Base-by-base conservation (phyloP, 2,329 filamentous ascomycete species). In the Claviceps sp. region DNA sequence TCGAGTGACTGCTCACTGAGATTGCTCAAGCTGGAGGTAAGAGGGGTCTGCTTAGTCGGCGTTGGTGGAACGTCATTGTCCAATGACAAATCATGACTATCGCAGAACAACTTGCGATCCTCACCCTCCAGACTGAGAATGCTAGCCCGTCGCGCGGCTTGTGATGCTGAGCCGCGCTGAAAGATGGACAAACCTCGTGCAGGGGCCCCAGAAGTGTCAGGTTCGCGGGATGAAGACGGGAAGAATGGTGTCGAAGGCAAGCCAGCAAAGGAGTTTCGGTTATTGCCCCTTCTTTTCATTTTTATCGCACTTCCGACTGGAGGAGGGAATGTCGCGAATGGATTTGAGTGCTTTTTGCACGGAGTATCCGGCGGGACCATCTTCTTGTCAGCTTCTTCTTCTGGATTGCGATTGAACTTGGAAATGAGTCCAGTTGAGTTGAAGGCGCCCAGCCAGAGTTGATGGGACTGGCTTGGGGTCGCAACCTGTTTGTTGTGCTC, bases 391-490 rank as follows among this genome's bases (percentile, higher is more conserved):
- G 57, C 61, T 66, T 73, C 78, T 50, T 88, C 78, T 58, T 96
- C 88, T 0, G 84, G 79, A 64, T 87, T 84, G 53, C 87, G 84
- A 62, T 93, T 94, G 67, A 94, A 87, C 71, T 98, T 98, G 11
- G 93, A 96, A 51, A 98, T 85, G 30, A 98, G 73, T 1, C 91
- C 90, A 0, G 93, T 97, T 1, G 93, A 97, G 74, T 89, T 89
- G 68, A 96, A 96, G 6, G 89, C 89, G 42, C 86, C 82, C 37
- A 87, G 84, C 52, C 87, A 77, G 22, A 90, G 85, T 62, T 84
- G 89, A 7, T 62, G 61, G 1, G 61, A 57, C 8, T 64, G 65
- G 48, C 58, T 65, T 73, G 87, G 42, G 75, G 85, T 58, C 53
- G 60, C 65, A 48, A 67, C 58, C 13, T 58, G 57, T 51, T 60